phyloP scores from a whole-genome alignment of 495 filamentous ascomycete species.

The Aspergillus heteromorphus region DNA sequence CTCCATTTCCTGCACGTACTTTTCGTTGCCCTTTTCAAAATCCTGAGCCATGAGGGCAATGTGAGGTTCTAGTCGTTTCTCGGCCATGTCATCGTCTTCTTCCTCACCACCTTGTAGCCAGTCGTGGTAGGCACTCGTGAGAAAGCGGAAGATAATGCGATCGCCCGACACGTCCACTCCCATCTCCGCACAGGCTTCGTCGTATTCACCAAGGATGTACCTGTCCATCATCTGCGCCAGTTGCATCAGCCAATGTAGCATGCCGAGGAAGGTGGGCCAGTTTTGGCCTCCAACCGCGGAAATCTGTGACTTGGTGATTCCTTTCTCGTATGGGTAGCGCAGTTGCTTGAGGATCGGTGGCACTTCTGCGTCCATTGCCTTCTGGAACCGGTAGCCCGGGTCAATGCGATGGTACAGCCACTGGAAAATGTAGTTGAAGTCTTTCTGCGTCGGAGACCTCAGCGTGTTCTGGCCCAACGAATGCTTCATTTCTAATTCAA shows the following conservation, averaged over 20 bases:
- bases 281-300: conserved; percentile 91
- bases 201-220: conserved; percentile 68
- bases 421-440: conserved; percentile 95
- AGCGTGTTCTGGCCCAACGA: conserved; percentile 79
- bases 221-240: conserved; percentile 84
- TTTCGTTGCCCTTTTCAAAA: conserved; percentile 78
- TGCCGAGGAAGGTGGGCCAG: conserved; percentile 87
- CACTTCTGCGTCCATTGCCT: conserved; percentile 89
- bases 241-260: conserved; percentile 99
- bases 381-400: conserved; percentile 83
- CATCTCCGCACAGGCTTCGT: conserved; percentile 79
- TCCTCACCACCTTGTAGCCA: conserved; percentile 81
- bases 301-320: conserved; percentile 91
- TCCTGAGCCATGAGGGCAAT: conserved; percentile 82
- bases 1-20: conserved; percentile 74
- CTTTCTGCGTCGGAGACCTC: conserved; percentile 93
- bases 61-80: conserved; percentile 70
- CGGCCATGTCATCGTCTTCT: conserved; percentile 74
- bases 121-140: conserved; percentile 82
- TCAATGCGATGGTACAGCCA: conserved; percentile 96
- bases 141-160: conserved; percentile 87
- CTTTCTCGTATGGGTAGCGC: conserved; percentile 89
- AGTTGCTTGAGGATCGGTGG: conserved; percentile 85
- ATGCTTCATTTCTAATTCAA: conserved; percentile 96
- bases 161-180: conserved; percentile 84